Percentiles rank a stretch among this genome's conserved stretches.
Conservation (phyloP, 352 stramenopile genomes). For the Phytophthora ohioensis region DNA sequence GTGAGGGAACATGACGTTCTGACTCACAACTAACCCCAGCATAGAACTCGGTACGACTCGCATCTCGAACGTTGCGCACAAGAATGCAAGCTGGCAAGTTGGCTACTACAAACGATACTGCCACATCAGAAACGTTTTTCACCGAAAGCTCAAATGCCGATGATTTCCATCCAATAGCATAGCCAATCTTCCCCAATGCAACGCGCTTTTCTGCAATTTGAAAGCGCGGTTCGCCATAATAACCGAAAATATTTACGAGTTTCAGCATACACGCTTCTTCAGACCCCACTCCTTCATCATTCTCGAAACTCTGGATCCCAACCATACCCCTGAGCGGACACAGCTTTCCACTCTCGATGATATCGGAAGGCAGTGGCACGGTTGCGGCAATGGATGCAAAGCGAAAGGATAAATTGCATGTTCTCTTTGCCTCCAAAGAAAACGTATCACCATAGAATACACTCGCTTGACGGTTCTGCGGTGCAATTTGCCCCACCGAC, state of each 20-base stretch:
- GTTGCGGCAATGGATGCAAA: constrained; percentile 80
- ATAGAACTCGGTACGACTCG: constrained; percentile 38
- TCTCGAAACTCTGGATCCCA: constrained; percentile 77
- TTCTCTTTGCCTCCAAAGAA: constrained; percentile 54
- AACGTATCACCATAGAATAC: constrained; percentile 67
- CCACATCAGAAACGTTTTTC: constrained; percentile 76
- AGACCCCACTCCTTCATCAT: constrained; percentile 4
- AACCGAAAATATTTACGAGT: constrained; percentile 62
- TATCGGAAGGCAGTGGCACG: constrained; percentile 51
- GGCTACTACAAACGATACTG: constrained; percentile 66
- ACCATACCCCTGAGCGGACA: constrained; percentile 73
- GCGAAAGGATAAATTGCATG: constrained; percentile 63
- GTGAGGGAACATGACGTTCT: constrained; percentile 43
- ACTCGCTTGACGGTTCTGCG: constrained; percentile 18
- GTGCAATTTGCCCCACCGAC: not conserved
- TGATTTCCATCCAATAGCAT: constrained; percentile 78
- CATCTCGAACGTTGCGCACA: constrained; percentile 51
- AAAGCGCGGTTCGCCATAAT: constrained; percentile 73
- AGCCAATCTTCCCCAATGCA: constrained; percentile 85
- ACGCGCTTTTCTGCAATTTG: constrained; percentile 60
- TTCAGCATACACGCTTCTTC: constrained; percentile 75
- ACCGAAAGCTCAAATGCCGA: constrained; percentile 72
- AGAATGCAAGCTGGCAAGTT: constrained; percentile 65
- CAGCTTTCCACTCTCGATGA: constrained; percentile 69
- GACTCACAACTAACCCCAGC: constrained; percentile 20